These are phyloP conservation scores for Candida mattraensis DNA, from an alignment of 805 yeast genomes.

Conservation along the genomic window DNA sequence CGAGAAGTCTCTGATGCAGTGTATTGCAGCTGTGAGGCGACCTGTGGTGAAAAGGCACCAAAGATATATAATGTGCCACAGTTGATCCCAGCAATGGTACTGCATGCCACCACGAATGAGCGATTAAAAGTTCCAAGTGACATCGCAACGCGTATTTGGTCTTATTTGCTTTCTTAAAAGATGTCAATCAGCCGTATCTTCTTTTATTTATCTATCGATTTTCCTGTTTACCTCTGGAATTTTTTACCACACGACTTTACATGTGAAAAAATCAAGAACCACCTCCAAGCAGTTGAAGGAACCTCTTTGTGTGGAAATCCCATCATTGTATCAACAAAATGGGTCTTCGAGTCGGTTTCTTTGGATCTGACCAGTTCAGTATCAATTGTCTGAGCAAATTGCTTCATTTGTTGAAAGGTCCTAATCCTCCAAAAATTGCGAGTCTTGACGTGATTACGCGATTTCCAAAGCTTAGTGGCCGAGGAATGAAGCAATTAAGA, in stretches of 20 bases:
- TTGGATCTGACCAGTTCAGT: conserved; percentile 78
- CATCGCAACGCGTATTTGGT: not conserved
- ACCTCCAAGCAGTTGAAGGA: no score
- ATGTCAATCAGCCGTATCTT: no score
- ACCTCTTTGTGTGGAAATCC: no score
- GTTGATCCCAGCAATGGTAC: conserved; percentile 36
- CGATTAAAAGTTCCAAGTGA: conserved; percentile 11
- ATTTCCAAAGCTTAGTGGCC: conserved; percentile 62
- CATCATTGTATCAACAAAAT: no score
- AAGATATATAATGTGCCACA: conserved; percentile 77
- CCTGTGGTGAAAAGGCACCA: conserved; percentile 77
- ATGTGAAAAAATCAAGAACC: no score
- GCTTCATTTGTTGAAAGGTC: conserved; percentile 22
- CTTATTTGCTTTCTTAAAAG: not conserved
- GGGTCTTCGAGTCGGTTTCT: no score
- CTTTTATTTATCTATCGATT: no score
- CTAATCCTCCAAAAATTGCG: conserved; percentile 6
- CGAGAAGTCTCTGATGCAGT: conserved; percentile 62
- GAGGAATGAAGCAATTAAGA: conserved; percentile 44
- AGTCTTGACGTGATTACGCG: conserved; percentile 62
- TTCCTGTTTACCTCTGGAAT: no score
- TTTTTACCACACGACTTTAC: no score
- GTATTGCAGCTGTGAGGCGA: conserved; percentile 56
- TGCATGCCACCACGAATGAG: conserved; percentile 19
- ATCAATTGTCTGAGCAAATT: conserved; percentile 48